Conservation (phyloP, 495 filamentous ascomycete species). For the Neurospora sp. region DNA sequence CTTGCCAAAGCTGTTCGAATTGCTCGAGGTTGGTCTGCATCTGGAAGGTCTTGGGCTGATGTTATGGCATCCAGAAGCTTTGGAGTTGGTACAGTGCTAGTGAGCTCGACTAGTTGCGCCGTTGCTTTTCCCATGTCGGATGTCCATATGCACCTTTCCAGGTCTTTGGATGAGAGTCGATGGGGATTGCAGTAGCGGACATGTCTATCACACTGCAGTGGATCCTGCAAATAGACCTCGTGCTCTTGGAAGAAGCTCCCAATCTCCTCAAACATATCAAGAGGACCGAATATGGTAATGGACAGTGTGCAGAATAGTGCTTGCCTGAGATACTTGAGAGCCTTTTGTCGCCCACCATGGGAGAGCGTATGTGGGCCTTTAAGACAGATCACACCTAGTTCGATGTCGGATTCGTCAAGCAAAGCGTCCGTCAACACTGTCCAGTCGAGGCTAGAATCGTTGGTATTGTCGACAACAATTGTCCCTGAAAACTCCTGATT, state of each 20-base stretch:
- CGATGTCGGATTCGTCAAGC: background rate
- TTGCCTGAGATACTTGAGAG: rapidly evolving
- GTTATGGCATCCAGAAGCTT: conserved; percentile 9
- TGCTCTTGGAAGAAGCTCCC: conserved; percentile 23
- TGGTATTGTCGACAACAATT: too few relatives aligned
- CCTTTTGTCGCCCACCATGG: rapidly evolving
- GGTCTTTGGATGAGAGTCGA: conserved; percentile 21
- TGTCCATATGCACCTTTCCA: conserved; percentile 1
- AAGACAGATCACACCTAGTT: background rate
- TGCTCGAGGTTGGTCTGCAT: conserved; percentile 17
- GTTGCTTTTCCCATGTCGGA: background rate
- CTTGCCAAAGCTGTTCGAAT: conserved; percentile 7
- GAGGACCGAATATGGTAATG: conserved; percentile 22
- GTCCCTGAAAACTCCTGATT: too few relatives aligned
- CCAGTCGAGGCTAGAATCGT: too few relatives aligned
- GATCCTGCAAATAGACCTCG: conserved; percentile 32
- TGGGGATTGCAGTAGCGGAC: conserved; percentile 37
- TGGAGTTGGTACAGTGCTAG: background rate
- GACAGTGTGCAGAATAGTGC: conserved; percentile 5
- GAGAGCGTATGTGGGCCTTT: rapidly evolving
- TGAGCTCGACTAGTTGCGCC: background rate
- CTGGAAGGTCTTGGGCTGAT: conserved; percentile 7
- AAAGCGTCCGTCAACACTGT: too few relatives aligned
- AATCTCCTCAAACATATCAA: conserved; percentile 19
- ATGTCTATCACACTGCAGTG: conserved; percentile 19